These are phyloP conservation scores for apple (Malus domestica) DNA, from an alignment of 306 rosid species.

Conservation along the genomic window ASM211411v1 NC_041798.1:22807501-22808000, in stretches of 20 bases:
- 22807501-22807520: background rate
- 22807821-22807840: no score
- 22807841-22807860: no score
- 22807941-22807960: no score
- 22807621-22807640: constrained; percentile 8
- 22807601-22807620: constrained; percentile 22
- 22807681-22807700: constrained; percentile 19
- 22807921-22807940: no score
- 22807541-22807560: constrained; percentile 3
- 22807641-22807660: background rate
- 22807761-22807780: background rate
- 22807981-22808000: no score
- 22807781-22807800: no score
- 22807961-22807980: fast-evolving
- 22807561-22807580: background rate
- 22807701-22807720: background rate
- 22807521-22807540: background rate
- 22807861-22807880: no score
- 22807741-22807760: background rate
- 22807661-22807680: background rate
- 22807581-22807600: constrained; percentile 12
- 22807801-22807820: no score
- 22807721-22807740: background rate
- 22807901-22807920: no score
- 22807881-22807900: no score